Evolutionary conservation across 495 filamentous ascomycete species (phyloP).

Genomic region (Endocarpon pusillum): DNA sequence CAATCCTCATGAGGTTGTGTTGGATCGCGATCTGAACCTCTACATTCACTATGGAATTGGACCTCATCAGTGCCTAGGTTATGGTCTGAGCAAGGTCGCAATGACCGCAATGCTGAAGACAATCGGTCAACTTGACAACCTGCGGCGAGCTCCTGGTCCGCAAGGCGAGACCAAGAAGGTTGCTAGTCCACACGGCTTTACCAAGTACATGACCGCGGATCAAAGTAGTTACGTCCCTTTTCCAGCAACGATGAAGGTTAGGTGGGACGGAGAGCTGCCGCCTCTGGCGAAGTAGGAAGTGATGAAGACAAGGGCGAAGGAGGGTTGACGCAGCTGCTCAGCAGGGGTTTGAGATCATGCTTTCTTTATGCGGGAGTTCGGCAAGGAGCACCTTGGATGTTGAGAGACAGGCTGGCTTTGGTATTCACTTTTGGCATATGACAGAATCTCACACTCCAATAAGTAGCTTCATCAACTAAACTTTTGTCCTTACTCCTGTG

Average conservation of each 20-base stretch:
- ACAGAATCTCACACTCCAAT: too few relatives aligned
- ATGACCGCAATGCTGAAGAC: slow-evolving; percentile 44
- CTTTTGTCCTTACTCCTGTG: too few relatives aligned
- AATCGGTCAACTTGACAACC: slow-evolving; percentile 31
- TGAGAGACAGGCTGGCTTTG: too few relatives aligned
- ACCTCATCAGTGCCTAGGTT: slow-evolving; percentile 40
- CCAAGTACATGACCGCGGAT: slow-evolving; percentile 54
- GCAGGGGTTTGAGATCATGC: too few relatives aligned
- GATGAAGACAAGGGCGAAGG: too few relatives aligned
- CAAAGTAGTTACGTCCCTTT: slow-evolving; percentile 53
- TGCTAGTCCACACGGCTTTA: slow-evolving; percentile 32
- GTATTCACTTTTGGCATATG: too few relatives aligned
- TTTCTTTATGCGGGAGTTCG: too few relatives aligned
- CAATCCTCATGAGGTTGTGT: slow-evolving; percentile 43
- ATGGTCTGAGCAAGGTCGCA: slow-evolving; percentile 37
- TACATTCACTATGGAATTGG: slow-evolving; percentile 50
- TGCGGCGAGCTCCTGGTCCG: slow-evolving; percentile 44
- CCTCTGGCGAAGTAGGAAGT: too few relatives aligned
- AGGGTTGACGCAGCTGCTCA: too few relatives aligned
- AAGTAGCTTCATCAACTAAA: too few relatives aligned
- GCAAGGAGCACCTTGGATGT: too few relatives aligned
- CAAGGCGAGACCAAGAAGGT: slow-evolving; percentile 57
- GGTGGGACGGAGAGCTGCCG: slow-evolving; percentile 29
- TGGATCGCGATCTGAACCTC: slow-evolving; percentile 41
- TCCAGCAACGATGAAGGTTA: slow-evolving; percentile 43